Evolutionary conservation across 2,329 filamentous ascomycete species (phyloP).

Genomic region (Hypoxylon sp.): DNA sequence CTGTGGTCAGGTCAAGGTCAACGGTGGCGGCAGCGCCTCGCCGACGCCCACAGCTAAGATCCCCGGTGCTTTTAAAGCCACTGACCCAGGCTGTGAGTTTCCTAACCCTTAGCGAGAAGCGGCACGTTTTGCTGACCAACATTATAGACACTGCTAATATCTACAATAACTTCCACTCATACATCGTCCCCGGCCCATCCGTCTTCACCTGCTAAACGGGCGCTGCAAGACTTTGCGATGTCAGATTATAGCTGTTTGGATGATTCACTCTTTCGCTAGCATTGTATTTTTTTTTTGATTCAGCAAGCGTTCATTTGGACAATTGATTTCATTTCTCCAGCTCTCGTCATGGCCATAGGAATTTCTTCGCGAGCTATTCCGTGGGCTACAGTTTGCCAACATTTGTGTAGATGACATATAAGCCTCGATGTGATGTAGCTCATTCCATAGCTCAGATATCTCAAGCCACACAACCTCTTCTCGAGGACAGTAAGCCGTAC

Average conservation of each 20-base stretch:
- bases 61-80: slow-evolving; percentile 61
- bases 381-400: not conserved
- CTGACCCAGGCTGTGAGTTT: slow-evolving; percentile 58
- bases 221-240: not conserved
- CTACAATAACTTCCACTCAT: slow-evolving; percentile 51
- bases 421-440: not conserved
- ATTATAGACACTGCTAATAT: slow-evolving; percentile 50
- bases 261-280: slow-evolving; percentile 13
- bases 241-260: not conserved
- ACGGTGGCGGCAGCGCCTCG: slow-evolving; percentile 57
- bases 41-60: slow-evolving; percentile 57
- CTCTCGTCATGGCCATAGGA: not conserved
- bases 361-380: not conserved
- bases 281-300: slow-evolving; percentile 9
- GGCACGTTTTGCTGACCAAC: slow-evolving; percentile 1
- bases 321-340: not conserved
- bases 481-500: not conserved
- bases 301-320: slow-evolving; percentile 8
- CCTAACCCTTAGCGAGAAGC: not conserved
- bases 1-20: slow-evolving; percentile 64
- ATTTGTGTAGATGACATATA: not conserved
- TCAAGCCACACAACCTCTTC: not conserved
- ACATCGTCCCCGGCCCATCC: slow-evolving; percentile 50
- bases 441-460: not conserved
- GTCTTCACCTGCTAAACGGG: slow-evolving; percentile 48